Conservation (phyloP, 2,329 filamentous ascomycete genomes). For the Metarhizium robertsii region DNA sequence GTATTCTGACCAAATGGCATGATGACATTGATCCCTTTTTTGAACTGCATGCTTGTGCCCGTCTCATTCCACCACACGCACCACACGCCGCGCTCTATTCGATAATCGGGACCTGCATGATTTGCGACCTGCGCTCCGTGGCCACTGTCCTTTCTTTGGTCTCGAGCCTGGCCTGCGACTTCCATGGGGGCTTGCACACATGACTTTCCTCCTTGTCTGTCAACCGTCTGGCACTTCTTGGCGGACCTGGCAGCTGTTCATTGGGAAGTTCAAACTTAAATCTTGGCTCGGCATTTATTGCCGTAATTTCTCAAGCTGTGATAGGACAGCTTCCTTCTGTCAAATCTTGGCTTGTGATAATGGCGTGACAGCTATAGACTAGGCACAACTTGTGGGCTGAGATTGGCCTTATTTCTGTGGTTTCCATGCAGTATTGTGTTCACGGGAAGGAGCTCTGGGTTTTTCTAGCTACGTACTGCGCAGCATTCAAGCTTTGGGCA, state of each 20-base stretch:
- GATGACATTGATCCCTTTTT: not conserved
- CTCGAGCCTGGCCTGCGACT: not conserved
- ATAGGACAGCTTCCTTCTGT: not conserved
- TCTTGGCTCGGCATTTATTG: not conserved
- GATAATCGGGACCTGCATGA: not conserved
- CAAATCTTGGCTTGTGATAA: not conserved
- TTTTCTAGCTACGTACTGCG: not conserved
- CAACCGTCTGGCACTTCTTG: not conserved
- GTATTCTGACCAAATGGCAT: constrained; percentile 17
- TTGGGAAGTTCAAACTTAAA: not conserved
- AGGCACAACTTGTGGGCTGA: not conserved
- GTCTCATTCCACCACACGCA: no score
- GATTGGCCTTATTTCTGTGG: not conserved
- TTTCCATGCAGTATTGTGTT: not conserved
- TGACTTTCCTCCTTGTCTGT: not conserved
- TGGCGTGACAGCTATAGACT: not conserved
- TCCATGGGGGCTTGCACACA: not conserved
- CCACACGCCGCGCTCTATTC: not conserved
- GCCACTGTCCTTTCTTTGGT: no score
- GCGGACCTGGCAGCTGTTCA: not conserved
- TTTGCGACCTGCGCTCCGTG: not conserved
- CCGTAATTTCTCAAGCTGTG: not conserved
- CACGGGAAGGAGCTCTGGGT: not conserved
- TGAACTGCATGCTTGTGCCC: no score
- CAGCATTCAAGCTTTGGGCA: not conserved